These are phyloP conservation scores for Penicillium crystallinum DNA, from an alignment of 495 filamentous ascomycete species.

Conservation along the genomic window DNA sequence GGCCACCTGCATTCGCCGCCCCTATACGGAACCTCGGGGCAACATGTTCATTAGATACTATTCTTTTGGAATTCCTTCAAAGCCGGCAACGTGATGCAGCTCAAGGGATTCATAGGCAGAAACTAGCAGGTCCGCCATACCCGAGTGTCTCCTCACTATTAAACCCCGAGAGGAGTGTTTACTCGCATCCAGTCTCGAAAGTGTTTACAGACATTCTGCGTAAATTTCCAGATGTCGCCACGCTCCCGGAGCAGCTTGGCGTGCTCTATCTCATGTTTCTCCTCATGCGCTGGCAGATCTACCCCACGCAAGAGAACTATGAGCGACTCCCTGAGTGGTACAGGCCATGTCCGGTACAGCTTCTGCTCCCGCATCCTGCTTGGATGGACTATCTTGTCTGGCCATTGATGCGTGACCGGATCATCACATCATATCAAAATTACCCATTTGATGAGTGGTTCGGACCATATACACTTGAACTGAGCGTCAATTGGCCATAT, in stretches of 20 bases:
- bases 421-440: constrained; percentile 45
- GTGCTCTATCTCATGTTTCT: constrained; percentile 81
- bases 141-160: constrained; percentile 71
- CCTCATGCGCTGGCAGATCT: constrained; percentile 76
- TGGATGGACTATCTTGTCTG: constrained; percentile 80
- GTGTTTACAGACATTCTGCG: constrained; percentile 77
- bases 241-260: constrained; percentile 69
- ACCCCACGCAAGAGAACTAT: constrained; percentile 68
- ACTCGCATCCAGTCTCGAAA: constrained; percentile 70
- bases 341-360: constrained; percentile 56
- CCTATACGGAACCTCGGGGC: constrained; percentile 56
- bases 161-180: constrained; percentile 54
- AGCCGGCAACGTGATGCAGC: constrained; percentile 59
- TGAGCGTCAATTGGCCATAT: constrained; percentile 75
- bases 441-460: constrained; percentile 73
- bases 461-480: constrained; percentile 66
- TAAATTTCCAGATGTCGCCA: constrained; percentile 63
- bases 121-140: constrained; percentile 66
- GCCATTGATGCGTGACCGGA: constrained; percentile 62
- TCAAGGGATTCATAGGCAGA: constrained; percentile 52
- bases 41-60: constrained; percentile 65
- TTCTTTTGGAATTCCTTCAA: constrained; percentile 73
- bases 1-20: constrained; percentile 33
- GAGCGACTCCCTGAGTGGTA: constrained; percentile 64
- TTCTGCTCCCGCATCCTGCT: constrained; percentile 58